Evolutionary conservation across 1,139 yeast genomes (phyloP).

Genomic region (Williopsis jadinii): DNA sequence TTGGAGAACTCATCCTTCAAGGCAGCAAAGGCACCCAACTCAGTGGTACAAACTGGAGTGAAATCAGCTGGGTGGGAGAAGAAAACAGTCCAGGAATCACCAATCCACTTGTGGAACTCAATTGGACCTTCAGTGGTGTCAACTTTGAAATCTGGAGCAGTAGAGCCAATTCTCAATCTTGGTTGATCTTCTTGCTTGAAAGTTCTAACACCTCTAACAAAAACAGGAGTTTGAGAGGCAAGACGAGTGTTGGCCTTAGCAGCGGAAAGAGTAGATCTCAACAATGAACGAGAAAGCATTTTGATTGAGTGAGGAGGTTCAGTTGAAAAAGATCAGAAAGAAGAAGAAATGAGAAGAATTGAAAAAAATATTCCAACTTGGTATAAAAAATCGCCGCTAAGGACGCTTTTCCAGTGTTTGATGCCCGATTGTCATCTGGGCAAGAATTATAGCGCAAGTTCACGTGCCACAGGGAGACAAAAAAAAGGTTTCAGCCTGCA

Average conservation of each 20-base stretch:
- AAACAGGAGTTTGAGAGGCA: conserved; percentile 11
- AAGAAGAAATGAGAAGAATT: no score
- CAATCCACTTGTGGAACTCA: conserved; percentile 69
- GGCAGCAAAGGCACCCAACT: conserved; percentile 81
- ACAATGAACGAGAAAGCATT: conserved; percentile 25
- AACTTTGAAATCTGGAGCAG: conserved; percentile 74
- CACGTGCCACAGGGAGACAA: no score
- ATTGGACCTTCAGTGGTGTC: conserved; percentile 70
- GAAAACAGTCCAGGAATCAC: conserved; percentile 70
- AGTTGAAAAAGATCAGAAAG: background rate
- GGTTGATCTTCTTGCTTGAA: conserved; percentile 60
- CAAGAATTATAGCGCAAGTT: no score
- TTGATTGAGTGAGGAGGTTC: background rate
- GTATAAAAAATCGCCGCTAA: no score
- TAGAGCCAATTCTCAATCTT: conserved; percentile 56
- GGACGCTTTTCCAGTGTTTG: no score
- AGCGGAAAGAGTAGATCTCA: conserved; percentile 20
- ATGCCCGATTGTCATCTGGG: no score
- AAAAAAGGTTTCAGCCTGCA: no score
- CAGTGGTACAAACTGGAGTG: conserved; percentile 89
- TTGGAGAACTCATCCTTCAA: conserved; percentile 75
- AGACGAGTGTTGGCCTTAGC: conserved; percentile 18
- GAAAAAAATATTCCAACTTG: background rate
- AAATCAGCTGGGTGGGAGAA: conserved; percentile 87
- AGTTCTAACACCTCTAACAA: conserved; percentile 29